Evolutionary conservation across 202 grass and related monocot species (phyloP), one percentile per base, ranked within the genome.

Genomic region (Setaria viridis): DNA sequence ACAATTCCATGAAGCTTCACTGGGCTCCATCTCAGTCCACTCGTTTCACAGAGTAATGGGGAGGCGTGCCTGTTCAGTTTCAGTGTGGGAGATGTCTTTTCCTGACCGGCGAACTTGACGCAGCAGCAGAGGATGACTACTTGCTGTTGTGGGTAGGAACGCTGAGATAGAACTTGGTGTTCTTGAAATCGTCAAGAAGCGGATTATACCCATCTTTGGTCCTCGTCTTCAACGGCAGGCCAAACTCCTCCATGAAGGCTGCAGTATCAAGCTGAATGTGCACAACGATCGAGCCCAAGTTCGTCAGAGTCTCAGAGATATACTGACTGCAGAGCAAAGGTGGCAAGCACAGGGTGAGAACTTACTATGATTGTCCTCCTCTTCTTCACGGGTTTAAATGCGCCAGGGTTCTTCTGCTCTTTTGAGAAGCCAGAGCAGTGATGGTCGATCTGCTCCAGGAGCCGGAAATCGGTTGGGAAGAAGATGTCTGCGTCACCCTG

Each of bases 401-500:
- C 80, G 53, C 84, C 87, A 10, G 64, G 79, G 17, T 80, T 92
- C 79, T 78, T 91, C 57, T 85, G 90, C 48, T 92, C 82, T 57
- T 83, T 88, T 70, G 72, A 93, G 76, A 91, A 99, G 45, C 85
- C 90, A 87, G 97, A 90, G 88, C 87, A 96, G 69, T 86, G 43
- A 94, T 99, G 93, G 74, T 99, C 93, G 5, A 99, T 96, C 79
- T 67, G 79, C 88, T 96, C 91, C 78, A 99, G 88, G 51, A 99
- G 87, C 88, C 80, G 86, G 81, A 96, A 99, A 86, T 99, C 89
- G 60, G 93, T 96, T 62, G 97, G 93, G 80, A 99, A 96, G 82
- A 99, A 96, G 84, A 99, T 96, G 88, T 99, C 97, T 29, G 97
- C 85, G 75, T 99, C 90, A 66, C 97, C 97, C 97, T 99, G 90